These are phyloP conservation scores for Pyrenochaeta sp. DNA, from an alignment of 2,329 filamentous ascomycete species.

Conservation along the genomic window DNA sequence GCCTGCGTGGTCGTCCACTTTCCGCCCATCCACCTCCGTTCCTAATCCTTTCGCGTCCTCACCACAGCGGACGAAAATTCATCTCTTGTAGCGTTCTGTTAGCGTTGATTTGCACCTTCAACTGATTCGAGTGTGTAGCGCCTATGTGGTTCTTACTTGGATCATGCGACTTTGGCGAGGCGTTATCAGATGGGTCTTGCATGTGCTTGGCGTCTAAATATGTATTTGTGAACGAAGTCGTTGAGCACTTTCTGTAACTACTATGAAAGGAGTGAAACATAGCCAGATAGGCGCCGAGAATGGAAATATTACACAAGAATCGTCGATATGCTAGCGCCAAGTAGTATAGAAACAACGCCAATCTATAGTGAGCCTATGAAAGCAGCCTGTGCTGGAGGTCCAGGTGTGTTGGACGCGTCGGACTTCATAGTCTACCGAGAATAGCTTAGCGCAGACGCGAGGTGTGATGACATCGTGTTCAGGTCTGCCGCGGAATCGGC, in stretches of 20 bases:
- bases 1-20: neutral
- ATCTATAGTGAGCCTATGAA: neutral
- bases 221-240: neutral
- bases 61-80: neutral
- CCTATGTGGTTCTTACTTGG: neutral
- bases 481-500: constrained; percentile 7
- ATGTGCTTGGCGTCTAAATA: constrained; percentile 7
- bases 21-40: neutral
- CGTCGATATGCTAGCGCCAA: neutral
- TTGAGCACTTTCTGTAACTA: neutral
- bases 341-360: too few species aligned
- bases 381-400: neutral
- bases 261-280: neutral
- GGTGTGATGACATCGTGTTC: constrained; percentile 41
- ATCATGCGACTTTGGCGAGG: constrained; percentile 12
- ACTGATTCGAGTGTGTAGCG: neutral
- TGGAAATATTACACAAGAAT: neutral
- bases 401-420: neutral
- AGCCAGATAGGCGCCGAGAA: neutral
- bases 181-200: constrained; percentile 11
- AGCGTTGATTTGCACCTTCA: neutral
- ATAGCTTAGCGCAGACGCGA: constrained; percentile 27
- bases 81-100: neutral
- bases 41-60: neutral
- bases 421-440: constrained; percentile 4